A percentile compares a stretch with the other conserved stretches of the same genome.
Conservation (phyloP, 2,329 filamentous ascomycete species). For the Cordyceps farinosa region DNA sequence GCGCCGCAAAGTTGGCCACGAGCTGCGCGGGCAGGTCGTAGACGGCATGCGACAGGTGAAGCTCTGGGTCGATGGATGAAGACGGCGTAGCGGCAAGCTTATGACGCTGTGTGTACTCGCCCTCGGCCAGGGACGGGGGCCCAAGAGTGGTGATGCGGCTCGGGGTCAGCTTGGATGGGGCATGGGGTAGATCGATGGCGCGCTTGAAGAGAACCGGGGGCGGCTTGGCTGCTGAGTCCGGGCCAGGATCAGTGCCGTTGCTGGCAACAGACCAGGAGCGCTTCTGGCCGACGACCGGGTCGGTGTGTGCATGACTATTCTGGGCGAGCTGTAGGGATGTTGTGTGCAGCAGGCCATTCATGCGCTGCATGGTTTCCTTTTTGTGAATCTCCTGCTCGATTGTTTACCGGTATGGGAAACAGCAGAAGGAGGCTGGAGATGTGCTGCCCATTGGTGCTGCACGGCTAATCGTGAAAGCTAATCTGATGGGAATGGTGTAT, state of each 20-base stretch:
- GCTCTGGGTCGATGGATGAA: slow-evolving; percentile 47
- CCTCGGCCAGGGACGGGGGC: slow-evolving; percentile 27
- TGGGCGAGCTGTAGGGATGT: slow-evolving; percentile 49
- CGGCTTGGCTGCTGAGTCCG: slow-evolving; percentile 14
- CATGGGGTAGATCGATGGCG: slow-evolving; percentile 31
- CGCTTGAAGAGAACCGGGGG: slow-evolving; percentile 31
- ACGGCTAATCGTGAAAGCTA: too few species aligned
- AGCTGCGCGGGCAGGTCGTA: slow-evolving; percentile 61
- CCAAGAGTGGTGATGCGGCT: slow-evolving; percentile 44
- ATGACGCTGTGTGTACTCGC: slow-evolving; percentile 57
- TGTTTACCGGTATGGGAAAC: not conserved
- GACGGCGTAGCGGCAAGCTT: slow-evolving; percentile 52
- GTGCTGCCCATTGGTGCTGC: not conserved
- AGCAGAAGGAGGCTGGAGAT: not conserved
- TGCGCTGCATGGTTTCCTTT: slow-evolving; percentile 34
- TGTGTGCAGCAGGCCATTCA: slow-evolving; percentile 44
- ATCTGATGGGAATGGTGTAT: not conserved
- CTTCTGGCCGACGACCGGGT: slow-evolving; percentile 41
- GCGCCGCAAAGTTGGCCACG: slow-evolving; percentile 59
- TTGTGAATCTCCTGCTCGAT: not conserved
- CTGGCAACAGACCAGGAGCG: slow-evolving; percentile 32
- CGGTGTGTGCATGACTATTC: slow-evolving; percentile 35
- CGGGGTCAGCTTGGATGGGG: slow-evolving; percentile 33
- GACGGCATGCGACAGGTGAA: slow-evolving; percentile 58
- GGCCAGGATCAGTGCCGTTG: slow-evolving; percentile 18